Conservation (phyloP, 2,329 filamentous ascomycete species). For the Calonectria crousiana region DNA sequence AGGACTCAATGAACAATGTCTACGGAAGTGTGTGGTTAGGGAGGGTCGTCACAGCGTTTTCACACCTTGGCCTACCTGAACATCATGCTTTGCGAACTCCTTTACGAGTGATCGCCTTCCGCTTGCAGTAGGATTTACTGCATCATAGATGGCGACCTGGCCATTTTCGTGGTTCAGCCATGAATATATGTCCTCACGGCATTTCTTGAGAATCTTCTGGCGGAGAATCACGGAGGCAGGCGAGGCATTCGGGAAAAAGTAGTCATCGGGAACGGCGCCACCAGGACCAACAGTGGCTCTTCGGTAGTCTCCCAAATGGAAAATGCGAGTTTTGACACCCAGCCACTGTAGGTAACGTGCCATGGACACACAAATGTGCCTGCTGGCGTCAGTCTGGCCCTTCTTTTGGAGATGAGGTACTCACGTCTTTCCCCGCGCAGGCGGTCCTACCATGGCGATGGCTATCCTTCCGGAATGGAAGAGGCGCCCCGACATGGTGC, state of each 20-base stretch:
- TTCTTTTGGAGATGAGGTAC: conserved; percentile 46
- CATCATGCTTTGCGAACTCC: conserved; percentile 97
- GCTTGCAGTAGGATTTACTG: conserved; percentile 89
- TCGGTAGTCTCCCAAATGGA: conserved; percentile 96
- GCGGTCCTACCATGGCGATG: conserved; percentile 95
- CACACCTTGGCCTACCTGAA: conserved; percentile 70
- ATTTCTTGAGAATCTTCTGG: conserved; percentile 98
- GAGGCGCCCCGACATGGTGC: conserved; percentile 94
- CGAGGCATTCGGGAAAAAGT: conserved; percentile 96
- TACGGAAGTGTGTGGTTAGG: conserved; percentile 51
- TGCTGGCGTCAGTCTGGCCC: conserved; percentile 49
- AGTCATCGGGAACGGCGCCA: conserved; percentile 91
- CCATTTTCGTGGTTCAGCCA: conserved; percentile 98
- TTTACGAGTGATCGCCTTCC: conserved; percentile 89
- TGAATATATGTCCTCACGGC: conserved; percentile 94
- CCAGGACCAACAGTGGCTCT: conserved; percentile 88
- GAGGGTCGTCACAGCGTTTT: background rate
- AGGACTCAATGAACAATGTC: conserved; percentile 97
- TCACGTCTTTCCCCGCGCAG: conserved; percentile 94
- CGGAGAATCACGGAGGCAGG: conserved; percentile 92
- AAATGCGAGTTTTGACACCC: conserved; percentile 97
- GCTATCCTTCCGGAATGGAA: conserved; percentile 98
- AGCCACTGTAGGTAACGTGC: conserved; percentile 96
- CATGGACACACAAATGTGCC: conserved; percentile 94
- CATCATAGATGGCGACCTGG: conserved; percentile 98